phyloP scores from a whole-genome alignment of 257 asterid species.

The Thymus mandschuricus region DNA sequence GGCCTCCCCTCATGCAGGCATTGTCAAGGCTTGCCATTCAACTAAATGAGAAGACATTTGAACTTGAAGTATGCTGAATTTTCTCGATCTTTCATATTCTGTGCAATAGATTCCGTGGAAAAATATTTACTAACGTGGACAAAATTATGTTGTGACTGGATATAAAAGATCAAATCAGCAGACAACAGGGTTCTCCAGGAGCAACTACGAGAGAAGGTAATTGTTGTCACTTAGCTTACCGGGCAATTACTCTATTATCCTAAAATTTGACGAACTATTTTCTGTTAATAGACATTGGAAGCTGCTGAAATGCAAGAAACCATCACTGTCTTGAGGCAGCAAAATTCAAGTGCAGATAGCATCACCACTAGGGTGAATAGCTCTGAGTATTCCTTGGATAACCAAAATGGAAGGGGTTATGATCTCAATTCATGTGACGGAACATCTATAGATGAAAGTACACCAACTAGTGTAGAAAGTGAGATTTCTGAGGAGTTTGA shows the following conservation, averaged over 20 bases:
- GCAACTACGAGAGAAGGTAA: constrained; percentile 75
- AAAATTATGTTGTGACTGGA: constrained; percentile 24
- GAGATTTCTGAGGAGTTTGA: too few relatives aligned
- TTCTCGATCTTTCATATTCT: constrained; percentile 11
- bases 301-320: constrained; percentile 72
- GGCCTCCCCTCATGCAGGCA: constrained; percentile 44
- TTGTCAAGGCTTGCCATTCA: constrained; percentile 74
- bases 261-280: constrained; percentile 18
- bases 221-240: constrained; percentile 17
- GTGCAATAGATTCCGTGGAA: constrained; percentile 21
- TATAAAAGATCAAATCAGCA: constrained; percentile 78
- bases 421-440: constrained; percentile 45
- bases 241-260: constrained; percentile 19
- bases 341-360: constrained; percentile 46
- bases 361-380: constrained; percentile 34
- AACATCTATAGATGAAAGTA: constrained; percentile 48
- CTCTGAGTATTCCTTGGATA: constrained; percentile 41
- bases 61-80: constrained; percentile 69
- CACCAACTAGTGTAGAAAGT: constrained; percentile 59
- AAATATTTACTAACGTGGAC: constrained; percentile 41
- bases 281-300: constrained; percentile 49
- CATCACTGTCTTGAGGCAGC: constrained; percentile 55
- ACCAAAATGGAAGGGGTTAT: constrained; percentile 34
- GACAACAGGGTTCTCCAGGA: constrained; percentile 91
- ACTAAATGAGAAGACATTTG: constrained; percentile 75